phyloP scores from a whole-genome alignment of 2,329 filamentous ascomycete genomes.

The Graphiopsis chlorocephala region DNA sequence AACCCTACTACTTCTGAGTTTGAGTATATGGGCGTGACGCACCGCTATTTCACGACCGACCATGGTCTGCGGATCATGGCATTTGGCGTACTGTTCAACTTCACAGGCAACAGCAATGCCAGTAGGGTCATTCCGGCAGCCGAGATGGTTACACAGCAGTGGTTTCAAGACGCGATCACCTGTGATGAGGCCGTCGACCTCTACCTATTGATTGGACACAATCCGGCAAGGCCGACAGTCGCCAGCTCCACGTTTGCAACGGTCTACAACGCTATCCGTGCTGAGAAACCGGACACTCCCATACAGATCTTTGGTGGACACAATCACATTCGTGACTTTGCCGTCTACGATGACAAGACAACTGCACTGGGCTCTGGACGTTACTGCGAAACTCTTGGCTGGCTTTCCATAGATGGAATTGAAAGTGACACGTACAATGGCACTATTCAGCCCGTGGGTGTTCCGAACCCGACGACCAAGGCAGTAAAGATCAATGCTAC shows the following conservation, averaged over 20 bases:
- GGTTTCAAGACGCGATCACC: slow-evolving; percentile 60
- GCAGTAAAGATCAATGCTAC: slow-evolving; percentile 26
- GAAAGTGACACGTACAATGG: slow-evolving; percentile 43
- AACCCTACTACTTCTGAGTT: slow-evolving; percentile 44
- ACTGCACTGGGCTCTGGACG: slow-evolving; percentile 61
- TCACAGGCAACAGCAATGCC: slow-evolving; percentile 58
- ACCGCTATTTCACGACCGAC: slow-evolving; percentile 51
- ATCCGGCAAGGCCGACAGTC: slow-evolving; percentile 49
- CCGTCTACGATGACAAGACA: slow-evolving; percentile 60
- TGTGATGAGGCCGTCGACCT: slow-evolving; percentile 57
- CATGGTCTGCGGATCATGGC: slow-evolving; percentile 52
- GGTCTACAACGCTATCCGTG: slow-evolving; percentile 60
- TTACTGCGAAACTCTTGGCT: slow-evolving; percentile 68
- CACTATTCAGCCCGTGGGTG: slow-evolving; percentile 35
- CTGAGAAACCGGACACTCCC: slow-evolving; percentile 54
- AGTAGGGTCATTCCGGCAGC: slow-evolving; percentile 59
- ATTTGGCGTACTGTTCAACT: slow-evolving; percentile 51
- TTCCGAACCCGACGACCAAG: slow-evolving; percentile 28
- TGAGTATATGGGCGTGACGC: slow-evolving; percentile 48
- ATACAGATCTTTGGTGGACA: slow-evolving; percentile 60
- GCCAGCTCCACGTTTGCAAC: slow-evolving; percentile 46
- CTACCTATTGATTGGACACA: slow-evolving; percentile 64
- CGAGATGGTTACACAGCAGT: slow-evolving; percentile 52
- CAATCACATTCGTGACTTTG: slow-evolving; percentile 57
- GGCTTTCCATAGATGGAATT: slow-evolving; percentile 63